Base-by-base conservation (phyloP, 73 alveolate species). In the Tetrahymena borealis region DNA sequence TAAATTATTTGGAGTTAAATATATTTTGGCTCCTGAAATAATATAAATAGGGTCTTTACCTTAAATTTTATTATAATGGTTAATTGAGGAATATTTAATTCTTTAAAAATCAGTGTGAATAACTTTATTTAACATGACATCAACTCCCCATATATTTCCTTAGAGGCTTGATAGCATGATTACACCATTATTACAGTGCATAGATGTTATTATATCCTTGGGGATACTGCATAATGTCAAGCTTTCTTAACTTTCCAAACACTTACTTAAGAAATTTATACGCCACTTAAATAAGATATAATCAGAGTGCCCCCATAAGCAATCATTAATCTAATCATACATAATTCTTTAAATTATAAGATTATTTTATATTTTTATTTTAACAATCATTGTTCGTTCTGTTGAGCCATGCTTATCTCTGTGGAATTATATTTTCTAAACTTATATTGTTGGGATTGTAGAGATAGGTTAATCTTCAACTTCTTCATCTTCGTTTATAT, bases 221-320 rank as follows among this genome's bases (percentile, higher is more conserved):
- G n/a, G 28, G 85, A 24, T 60, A 1, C 37, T 60, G 38, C 85
- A 60, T 60, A 60, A n/a, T 3, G 85, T 60, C 28, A 60, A 24
- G 35, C 85, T n/a, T n/a, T 60, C 85, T 60, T 60, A 60, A 35
- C 85, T 60, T 60, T 60, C 85, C 31, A 60, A 60, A 18, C 85
- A 60, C 28, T 60, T 60, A 28, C 85, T 60, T 60, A 60, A 60
- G 4, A 60, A 60, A 60, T 60, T 60, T 24, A 60, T 60, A 60
- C 85, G 85, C 85, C 85, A 60, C 28, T 60, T 60, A 60, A 60
- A 60, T 60, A 60, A 28, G 37, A 60, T 60, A 15, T 60, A 60
- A 60, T 60, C 85, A 18, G 85, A 60, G 85, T 60, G 85, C 28
- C 85, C 85, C 85, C 85, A 60, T 60, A 60, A 60, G 85, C 85